Evolutionary conservation across 2,329 filamentous ascomycete species (phyloP).

Genomic region (Ascochyta lentis): DNA sequence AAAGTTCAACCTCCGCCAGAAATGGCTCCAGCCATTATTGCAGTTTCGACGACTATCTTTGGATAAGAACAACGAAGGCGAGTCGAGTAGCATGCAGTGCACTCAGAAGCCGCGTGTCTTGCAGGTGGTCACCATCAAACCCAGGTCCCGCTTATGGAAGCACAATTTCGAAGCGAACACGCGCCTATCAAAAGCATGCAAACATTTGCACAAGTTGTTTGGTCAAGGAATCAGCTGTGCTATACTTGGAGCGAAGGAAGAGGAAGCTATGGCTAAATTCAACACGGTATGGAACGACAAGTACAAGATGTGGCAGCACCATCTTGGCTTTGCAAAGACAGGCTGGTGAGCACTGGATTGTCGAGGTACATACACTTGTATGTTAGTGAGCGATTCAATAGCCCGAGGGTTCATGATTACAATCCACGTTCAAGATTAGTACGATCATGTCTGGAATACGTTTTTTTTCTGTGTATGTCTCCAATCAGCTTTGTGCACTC

Average conservation of each 20-base stretch:
- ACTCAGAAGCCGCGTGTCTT: neutral
- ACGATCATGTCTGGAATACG: too few species aligned
- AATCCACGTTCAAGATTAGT: neutral
- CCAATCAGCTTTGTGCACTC: too few species aligned
- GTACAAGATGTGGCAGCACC: slow-evolving; percentile 22
- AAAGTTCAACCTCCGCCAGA: slow-evolving; percentile 30
- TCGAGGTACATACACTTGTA: neutral
- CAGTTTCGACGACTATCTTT: slow-evolving; percentile 34
- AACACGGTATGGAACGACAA: slow-evolving; percentile 30
- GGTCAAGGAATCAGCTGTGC: slow-evolving; percentile 32
- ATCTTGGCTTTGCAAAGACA: slow-evolving; percentile 14
- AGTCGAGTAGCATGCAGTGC: neutral
- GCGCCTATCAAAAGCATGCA: slow-evolving; percentile 23
- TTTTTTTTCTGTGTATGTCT: too few species aligned
- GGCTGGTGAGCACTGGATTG: slow-evolving; percentile 13
- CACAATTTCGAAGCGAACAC: slow-evolving; percentile 11
- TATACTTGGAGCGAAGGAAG: slow-evolving; percentile 35
- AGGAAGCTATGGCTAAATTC: slow-evolving; percentile 38
- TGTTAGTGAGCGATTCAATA: neutral
- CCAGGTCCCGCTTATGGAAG: neutral
- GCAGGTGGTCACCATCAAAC: slow-evolving; percentile 23
- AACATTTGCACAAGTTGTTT: slow-evolving; percentile 37
- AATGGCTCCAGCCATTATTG: slow-evolving; percentile 37
- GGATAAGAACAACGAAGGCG: neutral
- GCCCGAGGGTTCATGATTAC: neutral